phyloP scores from a whole-genome alignment of 2,329 filamentous ascomycete species.

The Colletotrichum neosansevieriae region DNA sequence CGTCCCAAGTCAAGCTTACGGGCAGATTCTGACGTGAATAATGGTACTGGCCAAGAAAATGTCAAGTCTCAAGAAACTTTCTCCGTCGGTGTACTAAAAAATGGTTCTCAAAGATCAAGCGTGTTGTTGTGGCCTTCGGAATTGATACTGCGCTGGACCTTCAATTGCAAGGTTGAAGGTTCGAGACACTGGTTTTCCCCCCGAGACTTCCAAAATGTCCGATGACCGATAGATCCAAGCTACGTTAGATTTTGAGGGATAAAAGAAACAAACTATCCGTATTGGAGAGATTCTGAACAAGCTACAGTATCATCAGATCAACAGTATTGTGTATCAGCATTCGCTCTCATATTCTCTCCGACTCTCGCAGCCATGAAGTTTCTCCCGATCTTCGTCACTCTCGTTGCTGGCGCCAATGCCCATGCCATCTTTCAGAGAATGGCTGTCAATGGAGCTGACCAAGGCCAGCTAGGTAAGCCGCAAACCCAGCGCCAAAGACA shows the following conservation, averaged over 20 bases:
- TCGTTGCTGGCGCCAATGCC: constrained; percentile 58
- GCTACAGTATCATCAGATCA: too few relatives aligned
- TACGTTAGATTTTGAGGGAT: too few relatives aligned
- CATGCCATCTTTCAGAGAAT: constrained; percentile 44
- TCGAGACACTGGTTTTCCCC: too few relatives aligned
- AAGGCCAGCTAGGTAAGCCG: not conserved
- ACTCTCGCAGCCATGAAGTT: constrained; percentile 22
- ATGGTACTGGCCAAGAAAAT: not conserved
- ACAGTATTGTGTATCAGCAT: too few relatives aligned
- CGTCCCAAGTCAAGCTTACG: not conserved
- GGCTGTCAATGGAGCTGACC: constrained; percentile 19
- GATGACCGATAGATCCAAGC: too few relatives aligned
- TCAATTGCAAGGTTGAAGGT: too few relatives aligned
- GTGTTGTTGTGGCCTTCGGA: not conserved
- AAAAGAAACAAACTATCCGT: too few relatives aligned
- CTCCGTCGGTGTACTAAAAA: too few relatives aligned
- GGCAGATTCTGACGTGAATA: not conserved
- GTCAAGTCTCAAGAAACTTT: not conserved
- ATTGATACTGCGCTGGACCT: too few relatives aligned
- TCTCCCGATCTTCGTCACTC: constrained; percentile 44
- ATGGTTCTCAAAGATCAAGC: not conserved
- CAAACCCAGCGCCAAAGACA: too few relatives aligned
- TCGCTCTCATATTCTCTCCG: not conserved
- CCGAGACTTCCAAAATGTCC: too few relatives aligned
- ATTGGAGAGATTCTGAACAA: too few relatives aligned